phyloP scores from a whole-genome alignment of 768 basidiomycete genomes.

The Pholiota microspora region DNA sequence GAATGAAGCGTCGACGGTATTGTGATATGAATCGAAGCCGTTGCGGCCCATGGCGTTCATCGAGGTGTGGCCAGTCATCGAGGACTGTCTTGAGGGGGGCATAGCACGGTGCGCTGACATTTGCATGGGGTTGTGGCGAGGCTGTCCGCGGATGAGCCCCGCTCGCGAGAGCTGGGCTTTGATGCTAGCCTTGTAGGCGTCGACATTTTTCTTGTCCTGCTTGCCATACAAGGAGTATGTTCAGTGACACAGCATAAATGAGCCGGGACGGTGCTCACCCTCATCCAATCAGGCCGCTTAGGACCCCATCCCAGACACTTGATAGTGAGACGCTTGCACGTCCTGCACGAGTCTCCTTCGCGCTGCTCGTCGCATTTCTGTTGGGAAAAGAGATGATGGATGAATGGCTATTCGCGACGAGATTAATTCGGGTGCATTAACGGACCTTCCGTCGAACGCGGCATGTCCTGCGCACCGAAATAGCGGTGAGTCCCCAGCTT shows the following conservation, averaged over 20 bases:
- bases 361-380: constrained; percentile 91
- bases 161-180: constrained; percentile 76
- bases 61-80: constrained; percentile 9
- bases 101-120: constrained; percentile 23
- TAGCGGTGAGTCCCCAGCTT: not conserved
- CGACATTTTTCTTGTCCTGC: constrained; percentile 81
- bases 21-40: constrained; percentile 22
- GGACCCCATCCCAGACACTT: constrained; percentile 85
- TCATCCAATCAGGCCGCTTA: constrained; percentile 87
- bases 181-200: constrained; percentile 80
- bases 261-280: constrained; percentile 39
- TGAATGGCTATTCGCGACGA: constrained; percentile 12
- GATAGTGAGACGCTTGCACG: constrained; percentile 77
- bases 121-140: constrained; percentile 54
- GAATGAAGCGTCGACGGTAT: constrained; percentile 21
- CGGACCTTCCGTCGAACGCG: constrained; percentile 77
- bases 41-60: constrained; percentile 10
- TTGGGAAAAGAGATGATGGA: constrained; percentile 5
- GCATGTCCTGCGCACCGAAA: constrained; percentile 61
- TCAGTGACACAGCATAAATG: not conserved
- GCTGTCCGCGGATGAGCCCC: constrained; percentile 82
- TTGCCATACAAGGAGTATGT: not conserved
- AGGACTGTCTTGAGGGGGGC: constrained; percentile 14
- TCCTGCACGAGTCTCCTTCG: constrained; percentile 76
- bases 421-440: constrained; percentile 12